Conservation (phyloP, 139 green algal species). For the Ettlia oleoabundans region DNA sequence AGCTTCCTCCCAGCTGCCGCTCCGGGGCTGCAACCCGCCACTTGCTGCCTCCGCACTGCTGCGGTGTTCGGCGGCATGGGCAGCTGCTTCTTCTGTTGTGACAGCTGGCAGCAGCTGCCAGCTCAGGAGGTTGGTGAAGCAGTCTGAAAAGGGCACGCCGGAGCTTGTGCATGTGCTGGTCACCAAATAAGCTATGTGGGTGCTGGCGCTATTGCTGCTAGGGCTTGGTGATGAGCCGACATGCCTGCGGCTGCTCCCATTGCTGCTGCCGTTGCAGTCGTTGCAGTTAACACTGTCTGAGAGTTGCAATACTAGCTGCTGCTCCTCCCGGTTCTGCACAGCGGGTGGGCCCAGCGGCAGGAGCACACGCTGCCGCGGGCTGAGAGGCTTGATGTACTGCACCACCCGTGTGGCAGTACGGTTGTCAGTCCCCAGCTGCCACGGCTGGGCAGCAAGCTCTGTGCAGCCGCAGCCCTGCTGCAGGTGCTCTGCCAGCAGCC, state of each 20-base stretch:
- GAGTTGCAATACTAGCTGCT: not conserved
- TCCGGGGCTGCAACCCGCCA: not conserved
- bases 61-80: not conserved
- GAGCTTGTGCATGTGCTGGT: not conserved
- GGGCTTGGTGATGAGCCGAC: too few species aligned
- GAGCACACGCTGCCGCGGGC: constrained; percentile 9
- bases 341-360: constrained; percentile 13
- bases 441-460: not conserved
- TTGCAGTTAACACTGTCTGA: not conserved
- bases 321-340: not conserved
- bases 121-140: constrained; percentile 23
- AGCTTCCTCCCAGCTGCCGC: not conserved
- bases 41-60: not conserved
- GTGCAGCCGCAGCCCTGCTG: not conserved
- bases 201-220: not conserved
- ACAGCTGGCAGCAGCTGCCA: constrained; percentile 21
- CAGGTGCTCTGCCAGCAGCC: not conserved
- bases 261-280: not conserved
- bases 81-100: not conserved
- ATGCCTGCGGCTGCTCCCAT: not conserved
- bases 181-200: not conserved
- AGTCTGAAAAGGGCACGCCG: constrained; percentile 25
- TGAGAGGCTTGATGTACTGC: not conserved
- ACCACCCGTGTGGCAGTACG: not conserved
- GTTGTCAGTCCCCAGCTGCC: not conserved